Evolutionary conservation across 129 eudicot genomes (phyloP).

Genomic region (Sambucus nigra): DNA sequence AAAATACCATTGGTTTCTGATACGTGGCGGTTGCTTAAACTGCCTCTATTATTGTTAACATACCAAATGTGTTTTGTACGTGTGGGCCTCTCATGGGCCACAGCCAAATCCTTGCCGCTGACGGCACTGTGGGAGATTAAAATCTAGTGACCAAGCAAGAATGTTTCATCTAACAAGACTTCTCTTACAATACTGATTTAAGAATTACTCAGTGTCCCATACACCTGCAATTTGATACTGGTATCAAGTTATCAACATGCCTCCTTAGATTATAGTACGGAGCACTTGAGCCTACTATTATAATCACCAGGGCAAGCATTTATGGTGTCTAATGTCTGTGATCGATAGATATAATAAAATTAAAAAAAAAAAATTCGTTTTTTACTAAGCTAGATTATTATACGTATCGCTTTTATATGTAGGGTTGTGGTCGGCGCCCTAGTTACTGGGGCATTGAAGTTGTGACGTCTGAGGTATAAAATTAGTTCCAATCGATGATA

Average conservation of each 20-base stretch:
- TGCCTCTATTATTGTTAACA: not conserved
- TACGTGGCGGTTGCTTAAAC: constrained; percentile 2
- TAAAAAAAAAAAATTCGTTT: no score
- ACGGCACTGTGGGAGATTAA: no score
- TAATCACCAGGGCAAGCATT: no score
- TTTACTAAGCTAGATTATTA: not conserved
- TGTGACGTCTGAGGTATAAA: not conserved
- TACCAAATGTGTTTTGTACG: not conserved
- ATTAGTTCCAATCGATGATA: not conserved
- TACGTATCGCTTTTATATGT: no score
- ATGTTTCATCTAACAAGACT: no score
- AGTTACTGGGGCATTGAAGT: not conserved
- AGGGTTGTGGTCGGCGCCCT: constrained; percentile 2
- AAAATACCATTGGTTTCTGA: not conserved
- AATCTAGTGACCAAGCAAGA: no score
- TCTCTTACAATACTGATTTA: no score
- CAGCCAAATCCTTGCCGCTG: not conserved
- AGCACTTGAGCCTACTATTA: not conserved
- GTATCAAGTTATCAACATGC: no score
- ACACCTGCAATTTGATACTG: no score
- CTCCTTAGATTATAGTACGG: not conserved
- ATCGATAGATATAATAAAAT: no score
- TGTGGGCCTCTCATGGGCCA: not conserved
- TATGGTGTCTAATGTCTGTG: not conserved
- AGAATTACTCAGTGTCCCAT: no score